Conservation (phyloP, 73 alveolate genomes). For the Paramecium bursaria region DNA sequence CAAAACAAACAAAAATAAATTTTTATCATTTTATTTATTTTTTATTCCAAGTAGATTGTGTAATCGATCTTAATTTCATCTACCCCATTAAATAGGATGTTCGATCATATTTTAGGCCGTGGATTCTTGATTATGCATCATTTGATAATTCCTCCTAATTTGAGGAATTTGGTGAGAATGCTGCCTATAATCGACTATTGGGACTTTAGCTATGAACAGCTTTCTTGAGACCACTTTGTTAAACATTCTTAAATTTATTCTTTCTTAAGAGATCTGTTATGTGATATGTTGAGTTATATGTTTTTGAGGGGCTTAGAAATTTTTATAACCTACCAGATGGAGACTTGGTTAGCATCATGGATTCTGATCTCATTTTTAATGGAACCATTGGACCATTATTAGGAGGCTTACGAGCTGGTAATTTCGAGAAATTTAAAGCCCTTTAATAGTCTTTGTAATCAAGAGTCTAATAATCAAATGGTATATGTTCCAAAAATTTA, state of each 20-base stretch:
- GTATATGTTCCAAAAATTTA: slow-evolving; percentile 51
- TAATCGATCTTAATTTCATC: slow-evolving; percentile 57
- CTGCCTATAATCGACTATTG: not conserved
- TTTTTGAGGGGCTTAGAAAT: no score
- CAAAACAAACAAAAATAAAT: no score
- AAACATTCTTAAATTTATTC: slow-evolving; percentile 1
- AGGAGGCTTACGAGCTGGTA: not conserved
- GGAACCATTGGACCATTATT: not conserved
- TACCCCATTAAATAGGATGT: slow-evolving; percentile 19
- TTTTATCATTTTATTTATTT: no score
- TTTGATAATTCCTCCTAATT: slow-evolving; percentile 21
- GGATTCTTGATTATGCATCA: slow-evolving; percentile 23
- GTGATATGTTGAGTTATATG: no score
- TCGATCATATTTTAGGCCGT: slow-evolving; percentile 37
- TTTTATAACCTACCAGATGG: no score
- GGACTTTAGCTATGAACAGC: slow-evolving; percentile 6
- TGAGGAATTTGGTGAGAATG: not conserved
- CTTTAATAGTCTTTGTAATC: not conserved
- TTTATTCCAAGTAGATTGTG: slow-evolving; percentile 50
- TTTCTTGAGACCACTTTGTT: slow-evolving; percentile 12
- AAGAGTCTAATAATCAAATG: slow-evolving; percentile 17
- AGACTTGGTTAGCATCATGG: no score
- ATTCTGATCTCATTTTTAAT: no score
- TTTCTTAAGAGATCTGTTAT: no score
- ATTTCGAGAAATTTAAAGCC: not conserved